phyloP scores from a whole-genome alignment of 495 filamentous ascomycete species.

The Aspergillus panamensis region DNA sequence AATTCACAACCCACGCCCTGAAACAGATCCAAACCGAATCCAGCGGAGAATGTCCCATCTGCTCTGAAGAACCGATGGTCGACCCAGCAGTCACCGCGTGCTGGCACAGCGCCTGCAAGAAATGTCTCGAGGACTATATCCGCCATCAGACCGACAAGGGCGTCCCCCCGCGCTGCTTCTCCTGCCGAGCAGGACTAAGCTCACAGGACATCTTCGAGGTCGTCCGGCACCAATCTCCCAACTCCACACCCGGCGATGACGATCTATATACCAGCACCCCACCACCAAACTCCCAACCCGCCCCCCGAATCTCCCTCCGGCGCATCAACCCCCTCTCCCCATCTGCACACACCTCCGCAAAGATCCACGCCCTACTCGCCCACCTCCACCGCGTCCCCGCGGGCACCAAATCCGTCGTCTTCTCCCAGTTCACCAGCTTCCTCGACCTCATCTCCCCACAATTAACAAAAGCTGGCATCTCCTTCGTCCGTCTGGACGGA shows the following conservation, averaged over 20 bases:
- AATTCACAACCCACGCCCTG: conserved; percentile 82
- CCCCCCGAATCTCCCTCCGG: conserved; percentile 72
- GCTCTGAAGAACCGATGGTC: conserved; percentile 89
- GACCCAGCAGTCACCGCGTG: conserved; percentile 92
- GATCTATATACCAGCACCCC: conserved; percentile 33
- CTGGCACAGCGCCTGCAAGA: conserved; percentile 95
- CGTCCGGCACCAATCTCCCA: conserved; percentile 50
- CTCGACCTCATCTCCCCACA: conserved; percentile 84
- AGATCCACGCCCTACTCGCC: conserved; percentile 73
- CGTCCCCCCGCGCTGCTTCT: conserved; percentile 76
- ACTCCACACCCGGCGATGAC: conserved; percentile 28
- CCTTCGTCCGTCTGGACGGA: conserved; percentile 83
- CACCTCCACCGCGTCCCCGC: conserved; percentile 68
- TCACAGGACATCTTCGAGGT: conserved; percentile 87
- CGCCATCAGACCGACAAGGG: conserved; percentile 76
- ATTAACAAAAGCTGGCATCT: conserved; percentile 65
- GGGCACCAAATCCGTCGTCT: conserved; percentile 83
- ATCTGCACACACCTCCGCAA: conserved; percentile 63
- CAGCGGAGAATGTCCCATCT: conserved; percentile 89
- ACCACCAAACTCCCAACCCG: conserved; percentile 31
- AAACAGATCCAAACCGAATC: conserved; percentile 87
- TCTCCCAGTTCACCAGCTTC: conserved; percentile 96
- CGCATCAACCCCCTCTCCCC: conserved; percentile 69
- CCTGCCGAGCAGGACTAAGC: conserved; percentile 80
- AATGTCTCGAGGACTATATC: conserved; percentile 83